These are phyloP conservation scores for Erodium texanum DNA, from an alignment of 441 rosid species.

Conservation along the genomic window DNA sequence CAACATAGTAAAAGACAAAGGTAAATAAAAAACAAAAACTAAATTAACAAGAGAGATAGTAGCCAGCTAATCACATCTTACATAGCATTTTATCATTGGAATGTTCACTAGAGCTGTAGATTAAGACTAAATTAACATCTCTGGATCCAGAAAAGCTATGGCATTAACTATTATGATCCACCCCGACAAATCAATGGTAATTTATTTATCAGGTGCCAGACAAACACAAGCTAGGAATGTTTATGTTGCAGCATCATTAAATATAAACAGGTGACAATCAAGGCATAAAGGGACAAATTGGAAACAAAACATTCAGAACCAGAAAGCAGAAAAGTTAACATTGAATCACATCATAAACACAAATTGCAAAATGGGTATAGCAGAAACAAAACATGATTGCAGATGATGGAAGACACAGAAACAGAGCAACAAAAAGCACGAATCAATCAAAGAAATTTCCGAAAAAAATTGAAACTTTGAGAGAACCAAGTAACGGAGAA, in stretches of 20 bases:
- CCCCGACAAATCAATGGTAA: background rate
- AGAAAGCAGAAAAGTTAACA: background rate
- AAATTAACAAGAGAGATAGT: background rate
- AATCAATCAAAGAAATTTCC: no score
- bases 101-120: background rate
- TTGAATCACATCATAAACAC: background rate
- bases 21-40: background rate
- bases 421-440: no score
- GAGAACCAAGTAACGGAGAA: no score
- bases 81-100: background rate
- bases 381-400: slow-evolving; percentile 6
- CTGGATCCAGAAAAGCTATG: background rate
- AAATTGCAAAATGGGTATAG: background rate
- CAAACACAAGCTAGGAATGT: background rate
- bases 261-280: background rate
- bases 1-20: background rate
- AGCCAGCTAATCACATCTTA: background rate
- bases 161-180: background rate
- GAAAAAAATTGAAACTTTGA: no score
- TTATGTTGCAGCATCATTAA: background rate
- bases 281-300: background rate
- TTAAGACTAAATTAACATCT: background rate
- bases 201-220: background rate
- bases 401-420: background rate
- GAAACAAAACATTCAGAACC: background rate